Base-by-base conservation (phyloP, 768 basidiomycete species). In the Crassisporium funariophilum region DNA sequence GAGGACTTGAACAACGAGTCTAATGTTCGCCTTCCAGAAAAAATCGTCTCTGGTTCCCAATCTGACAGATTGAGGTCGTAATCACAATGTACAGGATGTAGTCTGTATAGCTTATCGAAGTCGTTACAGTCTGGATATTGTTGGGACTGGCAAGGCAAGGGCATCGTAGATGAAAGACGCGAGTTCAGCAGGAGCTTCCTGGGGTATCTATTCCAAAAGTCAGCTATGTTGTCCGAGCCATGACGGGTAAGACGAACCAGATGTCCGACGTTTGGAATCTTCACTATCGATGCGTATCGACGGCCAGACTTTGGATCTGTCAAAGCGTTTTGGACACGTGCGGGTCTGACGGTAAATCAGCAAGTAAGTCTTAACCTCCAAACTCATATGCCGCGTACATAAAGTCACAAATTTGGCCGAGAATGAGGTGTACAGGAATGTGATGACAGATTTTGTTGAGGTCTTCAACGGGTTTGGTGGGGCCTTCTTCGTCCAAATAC, bases 401-500 rank as follows among this genome's bases (percentile, higher is more conserved):
- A 53, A 75, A 77, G 53, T 85, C 82, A 17, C 73, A 66, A 21
- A 71, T 63, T 13, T 58, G 63, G 8, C 81, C 83, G 24, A 84
- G 68, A 27, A 82, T 65, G 16, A 84, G 62, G 53, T 83, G 81
- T 0, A 84, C 64, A 0, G 81, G 81, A 6, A 72, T 64, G 16
- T 47, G 54, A 9, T 55, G 36, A 44, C 76, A 79, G 11, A 65
- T 49, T 2, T 59, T 53, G 50, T 74, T 68, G 42, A 86, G 55
- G 6, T 70, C 71, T 31, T 68, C 58, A 6, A 86, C 72, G 5
- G 84, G 81, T 47, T 72, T 75, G 10, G 69, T 71, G 2, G 79
- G 67, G 2, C 83, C 84, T 4, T 78, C 74, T 19, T 63, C 60
- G 46, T 86, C 84, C 31, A 69, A 61, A 54, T 86, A 86, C 84